Percentiles rank a stretch among this genome's conserved stretches.
Evolutionary conservation across 2,329 filamentous ascomycete species (phyloP).

Genomic region (Colletotrichum camelliae): DNA sequence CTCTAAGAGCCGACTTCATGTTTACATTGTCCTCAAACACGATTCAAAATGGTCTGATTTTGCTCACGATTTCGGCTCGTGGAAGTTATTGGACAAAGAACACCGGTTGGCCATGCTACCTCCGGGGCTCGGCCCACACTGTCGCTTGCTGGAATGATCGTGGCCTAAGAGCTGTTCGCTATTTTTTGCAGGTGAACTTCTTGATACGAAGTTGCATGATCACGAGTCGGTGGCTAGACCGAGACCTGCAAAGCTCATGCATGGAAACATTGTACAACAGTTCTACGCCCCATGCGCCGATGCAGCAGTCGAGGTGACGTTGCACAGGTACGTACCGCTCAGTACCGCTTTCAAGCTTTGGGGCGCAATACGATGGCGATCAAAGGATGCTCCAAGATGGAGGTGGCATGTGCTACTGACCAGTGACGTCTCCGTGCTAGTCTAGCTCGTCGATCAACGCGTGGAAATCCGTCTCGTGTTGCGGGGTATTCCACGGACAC

Average conservation of each 20-base stretch:
- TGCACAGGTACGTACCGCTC: neutral
- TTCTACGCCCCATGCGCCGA: neutral
- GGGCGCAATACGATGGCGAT: neutral
- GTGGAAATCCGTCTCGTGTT: neutral
- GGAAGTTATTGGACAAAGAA: neutral
- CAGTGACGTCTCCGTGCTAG: constrained; percentile 1
- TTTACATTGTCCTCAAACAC: neutral
- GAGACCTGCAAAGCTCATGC: neutral
- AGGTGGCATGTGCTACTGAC: neutral
- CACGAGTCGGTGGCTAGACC: neutral
- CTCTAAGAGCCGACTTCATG: neutral
- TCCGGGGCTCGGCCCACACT: neutral
- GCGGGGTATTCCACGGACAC: neutral
- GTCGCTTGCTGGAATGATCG: neutral
- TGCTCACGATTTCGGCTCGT: neutral
- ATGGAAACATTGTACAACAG: neutral
- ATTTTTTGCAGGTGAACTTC: neutral
- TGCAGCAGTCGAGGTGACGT: neutral
- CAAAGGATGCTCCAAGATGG: neutral
- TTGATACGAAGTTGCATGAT: neutral
- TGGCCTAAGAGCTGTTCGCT: neutral
- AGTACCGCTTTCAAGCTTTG: neutral
- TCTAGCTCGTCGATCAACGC: neutral
- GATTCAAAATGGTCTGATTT: neutral
- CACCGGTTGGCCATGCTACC: neutral